Percentiles rank a stretch among this genome's conserved stretches.
Evolutionary conservation across 495 filamentous ascomycete species (phyloP).

Genomic region (Amniculicola lignicola): DNA sequence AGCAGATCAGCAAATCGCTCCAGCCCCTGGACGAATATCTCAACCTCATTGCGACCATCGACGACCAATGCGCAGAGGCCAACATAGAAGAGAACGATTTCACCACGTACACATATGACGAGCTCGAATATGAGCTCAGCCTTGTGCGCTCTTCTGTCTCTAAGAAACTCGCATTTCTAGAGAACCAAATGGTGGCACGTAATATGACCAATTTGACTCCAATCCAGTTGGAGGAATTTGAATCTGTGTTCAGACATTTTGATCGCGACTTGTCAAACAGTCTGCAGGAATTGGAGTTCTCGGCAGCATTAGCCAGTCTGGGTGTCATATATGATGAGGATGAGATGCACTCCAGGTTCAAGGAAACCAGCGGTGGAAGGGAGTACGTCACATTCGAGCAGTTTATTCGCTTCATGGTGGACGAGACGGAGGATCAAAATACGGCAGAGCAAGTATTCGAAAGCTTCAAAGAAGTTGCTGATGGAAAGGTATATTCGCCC

Average conservation of each 20-base stretch:
- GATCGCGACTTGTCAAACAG: slow-evolving; percentile 90
- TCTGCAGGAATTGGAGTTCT: slow-evolving; percentile 92
- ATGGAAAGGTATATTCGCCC: slow-evolving; percentile 71
- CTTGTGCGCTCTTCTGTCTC: slow-evolving; percentile 85
- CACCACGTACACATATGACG: slow-evolving; percentile 95
- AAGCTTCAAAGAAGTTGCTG: slow-evolving; percentile 92
- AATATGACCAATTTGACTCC: slow-evolving; percentile 99
- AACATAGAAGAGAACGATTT: slow-evolving; percentile 99
- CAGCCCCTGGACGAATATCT: slow-evolving; percentile 86
- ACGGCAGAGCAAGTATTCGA: slow-evolving; percentile 97
- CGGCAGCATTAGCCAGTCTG: slow-evolving; percentile 85
- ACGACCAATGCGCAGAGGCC: slow-evolving; percentile 86
- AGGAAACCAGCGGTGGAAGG: slow-evolving; percentile 69
- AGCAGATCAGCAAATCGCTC: slow-evolving; percentile 72
- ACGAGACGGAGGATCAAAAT: slow-evolving; percentile 97
- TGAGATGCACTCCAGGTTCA: slow-evolving; percentile 92
- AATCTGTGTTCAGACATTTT: slow-evolving; percentile 95
- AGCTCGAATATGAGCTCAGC: slow-evolving; percentile 88
- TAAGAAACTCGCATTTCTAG: slow-evolving; percentile 93
- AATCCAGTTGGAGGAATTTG: slow-evolving; percentile 96
- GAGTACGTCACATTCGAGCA: slow-evolving; percentile 91
- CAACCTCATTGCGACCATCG: slow-evolving; percentile 73
- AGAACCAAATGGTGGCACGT: slow-evolving; percentile 94
- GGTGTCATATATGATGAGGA: slow-evolving; percentile 91
- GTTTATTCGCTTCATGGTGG: slow-evolving; percentile 98